Percentiles rank a stretch among this genome's conserved stretches.
Conservation (phyloP, 108 stramenopile species). For the Cyclostephanos invisitatus region DNA sequence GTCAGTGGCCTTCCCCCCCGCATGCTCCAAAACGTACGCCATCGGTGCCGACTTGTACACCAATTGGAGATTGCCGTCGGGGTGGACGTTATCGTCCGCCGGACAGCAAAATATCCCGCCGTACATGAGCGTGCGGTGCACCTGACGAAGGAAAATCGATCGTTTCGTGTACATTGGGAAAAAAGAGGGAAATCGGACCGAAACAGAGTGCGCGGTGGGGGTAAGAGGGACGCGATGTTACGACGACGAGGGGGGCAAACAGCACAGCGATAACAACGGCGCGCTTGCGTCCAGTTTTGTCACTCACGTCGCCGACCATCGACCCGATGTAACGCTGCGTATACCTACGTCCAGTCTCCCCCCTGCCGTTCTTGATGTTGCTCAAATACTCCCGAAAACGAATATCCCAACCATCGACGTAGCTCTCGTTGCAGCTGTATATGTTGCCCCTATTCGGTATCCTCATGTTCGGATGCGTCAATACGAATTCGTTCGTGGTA, state of each 20-base stretch:
- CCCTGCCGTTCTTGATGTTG: constrained; percentile 77
- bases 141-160: neutral
- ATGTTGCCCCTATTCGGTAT: constrained; percentile 86
- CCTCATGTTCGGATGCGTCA: constrained; percentile 83
- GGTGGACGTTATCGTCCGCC: constrained; percentile 68
- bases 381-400: constrained; percentile 77
- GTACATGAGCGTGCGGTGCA: constrained; percentile 96
- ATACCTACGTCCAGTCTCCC: constrained; percentile 65
- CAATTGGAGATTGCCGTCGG: constrained; percentile 85
- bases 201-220: too few relatives aligned
- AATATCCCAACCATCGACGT: constrained; percentile 84
- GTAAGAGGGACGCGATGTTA: too few relatives aligned
- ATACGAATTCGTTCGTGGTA: constrained; percentile 92
- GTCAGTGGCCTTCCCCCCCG: constrained; percentile 84
- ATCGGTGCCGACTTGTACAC: constrained; percentile 93
- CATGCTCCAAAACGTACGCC: constrained; percentile 92
- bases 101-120: constrained; percentile 98
- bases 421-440: constrained; percentile 96
- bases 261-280: neutral
- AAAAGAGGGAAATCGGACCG: too few relatives aligned
- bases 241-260: too few relatives aligned
- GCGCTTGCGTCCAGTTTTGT: too few relatives aligned
- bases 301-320: constrained; percentile 96
- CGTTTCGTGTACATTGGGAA: too few relatives aligned
- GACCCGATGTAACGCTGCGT: constrained; percentile 95